A percentile compares a stretch with the other conserved stretches of the same genome.
Evolutionary conservation across 1,284 basidiomycete species (phyloP).

Genomic region (Irpex rosettiformis): DNA sequence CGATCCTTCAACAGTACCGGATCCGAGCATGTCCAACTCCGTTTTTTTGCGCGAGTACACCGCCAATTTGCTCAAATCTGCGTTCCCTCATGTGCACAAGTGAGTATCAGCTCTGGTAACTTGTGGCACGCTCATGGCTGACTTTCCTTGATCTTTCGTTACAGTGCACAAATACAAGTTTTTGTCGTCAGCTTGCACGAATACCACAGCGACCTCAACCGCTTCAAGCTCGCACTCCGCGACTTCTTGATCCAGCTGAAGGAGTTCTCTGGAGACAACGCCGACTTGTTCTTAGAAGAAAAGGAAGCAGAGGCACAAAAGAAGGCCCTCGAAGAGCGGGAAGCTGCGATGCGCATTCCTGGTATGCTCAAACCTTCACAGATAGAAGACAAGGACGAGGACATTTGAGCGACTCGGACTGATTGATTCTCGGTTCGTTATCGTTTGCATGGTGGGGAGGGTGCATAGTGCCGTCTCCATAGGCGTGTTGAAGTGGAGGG

Average conservation of each 20-base stretch:
- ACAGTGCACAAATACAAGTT: constrained; percentile 66
- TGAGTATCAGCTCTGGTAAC: constrained; percentile 36
- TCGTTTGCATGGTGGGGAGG: too few relatives aligned
- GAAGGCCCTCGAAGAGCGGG: constrained; percentile 76
- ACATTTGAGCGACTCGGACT: constrained; percentile 48
- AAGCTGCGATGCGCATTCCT: constrained; percentile 92
- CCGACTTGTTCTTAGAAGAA: constrained; percentile 91
- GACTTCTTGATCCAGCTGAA: constrained; percentile 91
- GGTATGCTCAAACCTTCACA: constrained; percentile 98
- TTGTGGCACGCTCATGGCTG: constrained; percentile 10
- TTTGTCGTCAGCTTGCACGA: constrained; percentile 86
- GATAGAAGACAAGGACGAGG: constrained; percentile 88
- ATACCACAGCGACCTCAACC: constrained; percentile 84
- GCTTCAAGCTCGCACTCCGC: constrained; percentile 94
- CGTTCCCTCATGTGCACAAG: constrained; percentile 90
- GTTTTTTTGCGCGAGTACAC: constrained; percentile 88
- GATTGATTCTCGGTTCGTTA: constrained; percentile 22
- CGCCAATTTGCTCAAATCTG: constrained; percentile 79
- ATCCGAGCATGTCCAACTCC: constrained; percentile 79
- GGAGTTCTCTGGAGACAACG: constrained; percentile 86
- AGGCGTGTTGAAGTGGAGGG: too few relatives aligned
- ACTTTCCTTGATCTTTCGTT: constrained; percentile 8
- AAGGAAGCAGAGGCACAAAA: constrained; percentile 82
- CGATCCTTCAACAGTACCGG: constrained; percentile 73
- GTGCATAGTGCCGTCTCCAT: too few relatives aligned